Conservation (phyloP, 495 filamentous ascomycete genomes). For the Aspergillus biplanus region DNA sequence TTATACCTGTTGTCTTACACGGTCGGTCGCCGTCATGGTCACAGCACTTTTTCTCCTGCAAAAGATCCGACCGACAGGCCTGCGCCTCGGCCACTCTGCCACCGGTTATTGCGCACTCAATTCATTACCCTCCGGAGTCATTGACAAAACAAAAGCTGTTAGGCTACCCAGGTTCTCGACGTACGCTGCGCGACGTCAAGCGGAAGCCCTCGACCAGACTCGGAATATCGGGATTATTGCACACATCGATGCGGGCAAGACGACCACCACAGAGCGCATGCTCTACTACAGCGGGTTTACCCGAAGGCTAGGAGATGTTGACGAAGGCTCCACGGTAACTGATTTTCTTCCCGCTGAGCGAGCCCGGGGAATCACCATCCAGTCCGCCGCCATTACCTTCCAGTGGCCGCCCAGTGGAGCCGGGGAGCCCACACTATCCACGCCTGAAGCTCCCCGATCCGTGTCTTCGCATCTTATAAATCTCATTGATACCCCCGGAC, state of each 20-base stretch:
- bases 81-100: constrained; percentile 2
- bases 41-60: constrained; percentile 37
- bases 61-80: constrained; percentile 30
- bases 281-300: constrained; percentile 95
- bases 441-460: constrained; percentile 33
- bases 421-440: constrained; percentile 23
- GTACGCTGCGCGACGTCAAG: constrained; percentile 26
- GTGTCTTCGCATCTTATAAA: constrained; percentile 74
- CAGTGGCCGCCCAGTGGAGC: constrained; percentile 69
- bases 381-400: constrained; percentile 96
- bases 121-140: background rate
- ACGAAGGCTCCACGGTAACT: constrained; percentile 95
- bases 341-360: constrained; percentile 97
- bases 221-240: constrained; percentile 99
- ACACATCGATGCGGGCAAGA: constrained; percentile 99
- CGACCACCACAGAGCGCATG: constrained; percentile 99
- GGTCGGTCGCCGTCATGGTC: constrained; percentile 33
- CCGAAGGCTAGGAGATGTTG: constrained; percentile 90
- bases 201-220: constrained; percentile 57
- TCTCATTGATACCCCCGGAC: constrained; percentile 95
- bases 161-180: constrained; percentile 34
- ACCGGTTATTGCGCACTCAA: constrained; percentile 17
- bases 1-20: constrained; percentile 15
- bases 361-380: constrained; percentile 94
- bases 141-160: constrained; percentile 11